Base-by-base conservation (phyloP, 495 filamentous ascomycete genomes). In the Hypoxylon crocopeplum region DNA sequence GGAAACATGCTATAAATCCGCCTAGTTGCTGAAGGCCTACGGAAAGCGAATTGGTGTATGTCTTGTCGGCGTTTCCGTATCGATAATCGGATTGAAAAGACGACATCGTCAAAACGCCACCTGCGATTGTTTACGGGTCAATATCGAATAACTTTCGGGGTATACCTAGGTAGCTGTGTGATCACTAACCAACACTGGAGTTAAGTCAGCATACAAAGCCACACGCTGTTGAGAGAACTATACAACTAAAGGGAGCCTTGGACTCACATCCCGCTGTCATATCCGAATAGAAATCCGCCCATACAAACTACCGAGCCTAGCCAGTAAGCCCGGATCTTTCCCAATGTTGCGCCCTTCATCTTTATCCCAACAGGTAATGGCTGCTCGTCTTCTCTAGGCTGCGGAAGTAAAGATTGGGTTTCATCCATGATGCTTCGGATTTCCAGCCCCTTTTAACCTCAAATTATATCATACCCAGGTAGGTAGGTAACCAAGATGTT, bases 281-380 rank as follows among this genome's bases (percentile, higher is more conserved):
- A 74, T 42, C 72, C 72, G 37, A 72, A 76, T 1, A 77, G 56
- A 57, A 77, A 77, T 0, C 73, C 73, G 7, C 72, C 72, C 38
- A 76, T 68, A 46, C 70, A 76, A 0, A 77, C 73, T 2, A 84
- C 75, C 3, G 69, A 67, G 11, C 79, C 79, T 6, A 85, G 72
- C 75, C 76, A 84, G 64, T 83, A 85, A 10, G 79, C 79, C 40
- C 82, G 74, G 32, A 78, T 67, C 63, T 61, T 75, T 61, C 54
- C 76, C 51, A 63, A 69, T 19, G 37, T 66, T 17, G 51, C 40
- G 22, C 21, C 47, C 25, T 67, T 79, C 69, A 72, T 72, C 20
- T 48, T 72, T 24, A 69, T 74, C 25, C 64, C 69, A 11, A 70
- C 66, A 5, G 69, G 48, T 50, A 63, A 56, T 41, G 64, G 49